Conservation (phyloP, 768 basidiomycete species). For the Psilocybe azurescens region DNA sequence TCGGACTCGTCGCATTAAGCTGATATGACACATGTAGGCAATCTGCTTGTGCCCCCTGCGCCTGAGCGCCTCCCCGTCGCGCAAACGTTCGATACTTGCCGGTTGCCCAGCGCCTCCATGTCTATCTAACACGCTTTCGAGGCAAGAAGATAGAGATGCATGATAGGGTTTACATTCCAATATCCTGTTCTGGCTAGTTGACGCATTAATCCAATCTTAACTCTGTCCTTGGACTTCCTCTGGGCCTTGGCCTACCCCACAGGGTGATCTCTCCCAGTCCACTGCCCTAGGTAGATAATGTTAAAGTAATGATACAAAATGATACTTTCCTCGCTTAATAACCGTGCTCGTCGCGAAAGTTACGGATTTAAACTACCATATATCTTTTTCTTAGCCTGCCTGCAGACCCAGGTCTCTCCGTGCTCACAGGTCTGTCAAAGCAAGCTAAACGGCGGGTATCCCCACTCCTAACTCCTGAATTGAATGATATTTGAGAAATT, state of each 20-base stretch:
- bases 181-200: constrained; percentile 5
- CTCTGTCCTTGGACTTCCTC: background rate
- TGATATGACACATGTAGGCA: background rate
- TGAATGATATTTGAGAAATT: background rate
- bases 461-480: background rate
- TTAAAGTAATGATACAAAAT: background rate
- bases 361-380: no score
- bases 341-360: no score
- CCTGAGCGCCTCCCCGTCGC: background rate
- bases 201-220: background rate
- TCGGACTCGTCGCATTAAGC: background rate
- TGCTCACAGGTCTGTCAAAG: background rate
- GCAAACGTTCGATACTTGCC: background rate
- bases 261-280: background rate
- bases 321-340: no score
- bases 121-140: background rate
- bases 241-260: background rate
- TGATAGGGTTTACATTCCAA: constrained; percentile 1
- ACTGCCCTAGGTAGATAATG: background rate
- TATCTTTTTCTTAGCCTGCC: background rate
- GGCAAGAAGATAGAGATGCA: background rate
- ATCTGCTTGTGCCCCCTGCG: background rate
- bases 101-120: background rate
- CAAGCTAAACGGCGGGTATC: background rate
- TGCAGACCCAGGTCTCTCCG: background rate